Percentiles rank a stretch among this genome's conserved stretches.
phyloP scores from a whole-genome alignment of 768 basidiomycete genomes.

The Hysterangium stoloniferum region DNA sequence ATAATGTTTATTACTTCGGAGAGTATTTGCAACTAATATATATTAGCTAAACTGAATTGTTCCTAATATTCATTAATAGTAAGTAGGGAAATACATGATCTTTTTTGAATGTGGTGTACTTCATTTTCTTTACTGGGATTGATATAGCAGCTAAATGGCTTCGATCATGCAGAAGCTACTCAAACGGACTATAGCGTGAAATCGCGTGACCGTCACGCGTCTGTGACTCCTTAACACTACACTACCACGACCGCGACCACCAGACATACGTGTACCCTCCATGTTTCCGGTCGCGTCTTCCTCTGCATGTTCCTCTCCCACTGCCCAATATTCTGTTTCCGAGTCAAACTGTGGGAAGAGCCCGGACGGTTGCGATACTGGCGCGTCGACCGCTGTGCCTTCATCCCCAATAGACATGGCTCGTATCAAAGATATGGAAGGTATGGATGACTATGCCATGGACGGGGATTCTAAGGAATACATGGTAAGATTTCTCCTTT shows the following conservation, averaged over 20 bases:
- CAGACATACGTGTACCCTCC: neutral
- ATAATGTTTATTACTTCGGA: too few species aligned
- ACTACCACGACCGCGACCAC: neutral
- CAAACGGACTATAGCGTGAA: too few species aligned
- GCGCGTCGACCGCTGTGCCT: neutral
- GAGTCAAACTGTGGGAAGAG: neutral
- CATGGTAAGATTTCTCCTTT: neutral
- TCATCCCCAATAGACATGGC: neutral
- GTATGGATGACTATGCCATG: neutral
- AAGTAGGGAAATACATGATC: too few species aligned
- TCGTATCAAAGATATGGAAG: neutral
- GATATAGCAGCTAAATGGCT: too few species aligned
- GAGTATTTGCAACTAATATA: too few species aligned
- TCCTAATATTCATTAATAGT: too few species aligned
- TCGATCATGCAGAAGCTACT: too few species aligned
- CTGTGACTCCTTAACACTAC: neutral
- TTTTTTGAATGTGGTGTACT: too few species aligned
- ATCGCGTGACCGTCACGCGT: slow-evolving; percentile 9
- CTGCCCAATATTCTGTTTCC: neutral
- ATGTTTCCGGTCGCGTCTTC: neutral
- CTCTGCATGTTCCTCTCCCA: neutral
- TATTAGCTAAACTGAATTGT: too few species aligned
- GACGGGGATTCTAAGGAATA: neutral
- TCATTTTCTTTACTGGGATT: too few species aligned
- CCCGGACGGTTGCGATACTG: neutral